A percentile compares a stretch with the other conserved stretches of the same genome.
These are phyloP conservation scores for Phytomonas sp. DNA, from an alignment of 208 protist genomes.

Conservation along the genomic window DNA sequence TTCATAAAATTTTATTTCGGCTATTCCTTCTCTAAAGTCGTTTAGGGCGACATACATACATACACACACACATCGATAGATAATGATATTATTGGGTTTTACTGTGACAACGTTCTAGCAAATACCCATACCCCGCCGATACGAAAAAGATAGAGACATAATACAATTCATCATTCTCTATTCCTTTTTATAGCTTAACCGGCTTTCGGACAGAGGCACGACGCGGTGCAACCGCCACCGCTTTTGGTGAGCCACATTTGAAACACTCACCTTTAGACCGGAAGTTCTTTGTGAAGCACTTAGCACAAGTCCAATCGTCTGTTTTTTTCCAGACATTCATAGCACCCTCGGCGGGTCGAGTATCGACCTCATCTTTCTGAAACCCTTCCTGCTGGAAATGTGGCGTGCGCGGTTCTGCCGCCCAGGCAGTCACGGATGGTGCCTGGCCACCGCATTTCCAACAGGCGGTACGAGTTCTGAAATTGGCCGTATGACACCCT, in stretches of 20 bases:
- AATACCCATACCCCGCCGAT: background rate
- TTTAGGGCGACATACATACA: background rate
- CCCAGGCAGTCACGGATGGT: slow-evolving; percentile 17
- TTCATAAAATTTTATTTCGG: background rate
- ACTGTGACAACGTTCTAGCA: background rate
- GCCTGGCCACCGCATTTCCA: slow-evolving; percentile 71
- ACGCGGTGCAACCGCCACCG: slow-evolving; percentile 21
- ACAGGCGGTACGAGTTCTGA: slow-evolving; percentile 68
- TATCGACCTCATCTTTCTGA: slow-evolving; percentile 23
- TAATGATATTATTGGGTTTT: background rate
- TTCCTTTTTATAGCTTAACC: slow-evolving; percentile 54
- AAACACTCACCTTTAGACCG: slow-evolving; percentile 50
- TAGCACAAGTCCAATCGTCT: slow-evolving; percentile 72
- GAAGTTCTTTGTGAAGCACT: slow-evolving; percentile 83
- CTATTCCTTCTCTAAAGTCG: background rate
- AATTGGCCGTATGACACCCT: slow-evolving; percentile 76
- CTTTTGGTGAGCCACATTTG: slow-evolving; percentile 73
- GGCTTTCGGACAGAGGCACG: slow-evolving; percentile 46
- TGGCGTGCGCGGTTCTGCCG: slow-evolving; percentile 14
- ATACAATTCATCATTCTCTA: background rate
- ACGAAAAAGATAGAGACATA: slow-evolving; percentile 4
- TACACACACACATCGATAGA: background rate
- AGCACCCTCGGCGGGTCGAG: slow-evolving; percentile 22
- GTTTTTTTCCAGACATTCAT: slow-evolving; percentile 38
- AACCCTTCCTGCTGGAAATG: slow-evolving; percentile 77